A percentile compares a stretch with the other conserved stretches of the same genome.
Conservation (phyloP, 1,139 yeast genomes). For the Chernovozyma aurita region DNA sequence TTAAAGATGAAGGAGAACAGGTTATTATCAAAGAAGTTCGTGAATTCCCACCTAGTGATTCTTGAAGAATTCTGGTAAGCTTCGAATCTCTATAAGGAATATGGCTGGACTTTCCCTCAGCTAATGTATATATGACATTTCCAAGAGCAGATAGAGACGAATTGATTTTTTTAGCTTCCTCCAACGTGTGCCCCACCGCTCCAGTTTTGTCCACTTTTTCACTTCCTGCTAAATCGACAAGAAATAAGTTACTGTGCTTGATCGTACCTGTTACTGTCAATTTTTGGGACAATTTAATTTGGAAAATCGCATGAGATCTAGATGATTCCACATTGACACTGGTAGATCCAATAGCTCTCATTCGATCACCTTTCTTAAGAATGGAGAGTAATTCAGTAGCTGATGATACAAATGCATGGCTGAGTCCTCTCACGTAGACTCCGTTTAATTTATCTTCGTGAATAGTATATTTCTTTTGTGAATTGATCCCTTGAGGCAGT, state of each 20-base stretch:
- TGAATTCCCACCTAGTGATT: slow-evolving; percentile 84
- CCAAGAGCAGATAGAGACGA: slow-evolving; percentile 75
- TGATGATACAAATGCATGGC: slow-evolving; percentile 56
- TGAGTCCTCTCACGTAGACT: slow-evolving; percentile 65
- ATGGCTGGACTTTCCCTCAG: slow-evolving; percentile 64
- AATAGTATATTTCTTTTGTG: slow-evolving; percentile 26
- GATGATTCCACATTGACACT: slow-evolving; percentile 75
- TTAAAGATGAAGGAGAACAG: slow-evolving; percentile 64
- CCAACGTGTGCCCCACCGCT: slow-evolving; percentile 68
- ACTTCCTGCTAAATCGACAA: slow-evolving; percentile 87
- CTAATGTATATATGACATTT: slow-evolving; percentile 73
- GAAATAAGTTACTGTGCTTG: slow-evolving; percentile 63
- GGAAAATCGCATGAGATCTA: slow-evolving; percentile 79
- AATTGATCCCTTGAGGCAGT: neutral
- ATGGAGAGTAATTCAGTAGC: slow-evolving; percentile 56
- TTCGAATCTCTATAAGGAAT: slow-evolving; percentile 83
- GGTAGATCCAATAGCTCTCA: slow-evolving; percentile 59
- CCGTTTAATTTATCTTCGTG: slow-evolving; percentile 68
- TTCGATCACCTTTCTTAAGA: slow-evolving; percentile 51
- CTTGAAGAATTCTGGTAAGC: slow-evolving; percentile 77
- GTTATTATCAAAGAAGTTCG: slow-evolving; percentile 75
- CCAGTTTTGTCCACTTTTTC: slow-evolving; percentile 85
- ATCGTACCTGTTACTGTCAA: slow-evolving; percentile 50
- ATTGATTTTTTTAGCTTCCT: slow-evolving; percentile 84
- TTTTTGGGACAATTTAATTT: slow-evolving; percentile 60